Base-by-base conservation (phyloP, 1,284 basidiomycete genomes). In the Pascua sp. region DNA sequence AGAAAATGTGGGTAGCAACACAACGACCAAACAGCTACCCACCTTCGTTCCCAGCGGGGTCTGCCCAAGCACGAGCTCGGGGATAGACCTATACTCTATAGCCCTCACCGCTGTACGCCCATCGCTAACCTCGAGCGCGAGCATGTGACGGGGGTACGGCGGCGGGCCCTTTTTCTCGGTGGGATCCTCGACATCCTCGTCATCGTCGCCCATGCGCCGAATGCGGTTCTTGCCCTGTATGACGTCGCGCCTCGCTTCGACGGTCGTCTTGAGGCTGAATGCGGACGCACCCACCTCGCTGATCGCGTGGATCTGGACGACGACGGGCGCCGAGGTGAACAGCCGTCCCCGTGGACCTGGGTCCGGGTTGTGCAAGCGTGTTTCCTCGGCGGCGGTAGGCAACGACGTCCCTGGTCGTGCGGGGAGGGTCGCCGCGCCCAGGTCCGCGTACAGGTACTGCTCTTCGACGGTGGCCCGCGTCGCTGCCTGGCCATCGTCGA, bases 1-100 rank as follows among this genome's bases (percentile, higher is more conserved):
- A 32, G 7, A 7, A 32, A 32, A 32, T 32, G n/a, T n/a, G n/a
- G n/a, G n/a, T n/a, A n/a, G n/a, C n/a, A n/a, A n/a, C n/a, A n/a
- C n/a, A n/a, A n/a, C n/a, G n/a, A n/a, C 32, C 8, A 36, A 11
- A 24, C 11, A 10, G 11, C 2, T 11, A 59, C 68, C 39, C 44
- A 76, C 73, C 60, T 78, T 78, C 36, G 59, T 64, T 2, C 76
- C 76, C n/a, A 77, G 49, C 38, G 63, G 52, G 11, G 76, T 78
- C 46, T 73, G 71, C 5, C 72, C 75, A 43, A 78, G 57, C 8
- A 49, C 63, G 17, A 78, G 47, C 10, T 53, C 68, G 0, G 49
- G 54, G 10, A 76, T 60, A 36, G 69, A 54, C 56, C 66, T 65
- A 51, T 76, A 76, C 59, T 78, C 76, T 47, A 78, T 70, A 9